Base-by-base conservation (phyloP, 371 early-diverging fungal genomes). In the Amoeboaphelidium occidentale region DNA sequence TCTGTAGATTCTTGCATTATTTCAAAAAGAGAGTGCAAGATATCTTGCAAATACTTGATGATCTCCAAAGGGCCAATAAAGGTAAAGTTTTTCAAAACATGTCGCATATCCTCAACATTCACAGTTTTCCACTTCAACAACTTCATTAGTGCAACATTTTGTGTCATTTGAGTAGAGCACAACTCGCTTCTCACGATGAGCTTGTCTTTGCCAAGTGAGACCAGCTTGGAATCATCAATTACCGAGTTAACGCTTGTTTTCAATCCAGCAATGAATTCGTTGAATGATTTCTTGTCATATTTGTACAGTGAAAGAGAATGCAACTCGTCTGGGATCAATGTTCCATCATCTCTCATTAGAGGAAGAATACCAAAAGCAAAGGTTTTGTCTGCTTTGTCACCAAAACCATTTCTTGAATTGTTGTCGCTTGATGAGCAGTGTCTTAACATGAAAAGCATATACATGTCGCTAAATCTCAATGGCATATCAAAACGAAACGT, bases 31-130 rank as follows among this genome's bases (percentile, higher is more conserved):
- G 71, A 70, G 53, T 74, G 74, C 57, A 81, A 63, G 4, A 78
- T 73, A 27, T 69, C 67, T 2, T 63, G 65, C 42, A 76, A 51
- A 49, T 78, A 79, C 55, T 78, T 78, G 23, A 76, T 74, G 4
- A 79, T 67, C 54, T 82, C 80, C 25, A 70, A 56, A 50, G 76
- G 76, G 23, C 72, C 73, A 20, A 79, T 68, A 57, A 71, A 65
- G 0, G 67, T 69, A 47, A 78, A 74, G 45, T 78, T 69, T 53
- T 67, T 66, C 44, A 80, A 53, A 1, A 78, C 63, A 0, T 55
- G 47, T 1, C 63, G 49, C n/a, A 81, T 52, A 24, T 69, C 66
- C 3, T 58, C 44, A 12, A 42, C 50, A 24, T 58, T 57, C 45
- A 47, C 58, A 51, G 52, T 45, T 27, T 61, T 53, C 81, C 81